Conservation (phyloP, 352 stramenopile genomes). For the Phytopythium ostracodes region DNA sequence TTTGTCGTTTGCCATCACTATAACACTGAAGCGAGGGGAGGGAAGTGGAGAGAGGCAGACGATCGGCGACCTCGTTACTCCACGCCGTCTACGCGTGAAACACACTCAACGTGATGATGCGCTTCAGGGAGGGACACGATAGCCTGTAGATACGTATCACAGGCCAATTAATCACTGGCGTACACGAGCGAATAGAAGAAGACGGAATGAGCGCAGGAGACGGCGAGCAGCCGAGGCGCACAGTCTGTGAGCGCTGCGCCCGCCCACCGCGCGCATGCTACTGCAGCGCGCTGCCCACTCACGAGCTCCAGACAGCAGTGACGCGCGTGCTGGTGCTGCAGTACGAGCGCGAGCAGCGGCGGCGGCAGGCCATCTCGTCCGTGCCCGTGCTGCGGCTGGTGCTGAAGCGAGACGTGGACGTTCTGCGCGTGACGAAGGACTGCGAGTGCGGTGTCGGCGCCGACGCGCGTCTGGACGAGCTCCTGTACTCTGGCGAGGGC, state of each 20-base stretch:
- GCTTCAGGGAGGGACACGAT: too few relatives aligned
- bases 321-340: conserved; percentile 64
- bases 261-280: conserved; percentile 56
- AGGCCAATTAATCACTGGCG: neutral
- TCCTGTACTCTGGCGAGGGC: conserved; percentile 22
- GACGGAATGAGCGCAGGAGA: neutral
- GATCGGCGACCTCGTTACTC: too few relatives aligned
- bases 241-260: conserved; percentile 34
- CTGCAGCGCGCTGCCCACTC: conserved; percentile 34
- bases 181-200: neutral
- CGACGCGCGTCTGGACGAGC: conserved; percentile 21
- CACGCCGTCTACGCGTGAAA: too few relatives aligned
- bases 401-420: conserved; percentile 19
- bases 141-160: neutral
- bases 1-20: neutral
- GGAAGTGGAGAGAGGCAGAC: too few relatives aligned
- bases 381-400: conserved; percentile 59
- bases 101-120: too few relatives aligned
- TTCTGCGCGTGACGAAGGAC: conserved; percentile 34
- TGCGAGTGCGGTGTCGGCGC: conserved; percentile 19
- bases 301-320: conserved; percentile 14
- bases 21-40: neutral
- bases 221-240: conserved; percentile 15
- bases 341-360: conserved; percentile 49
- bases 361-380: conserved; percentile 57